These are phyloP conservation scores for Boletus pseudo-olivaceus DNA, from an alignment of 768 basidiomycete genomes.

Conservation along the genomic window DNA sequence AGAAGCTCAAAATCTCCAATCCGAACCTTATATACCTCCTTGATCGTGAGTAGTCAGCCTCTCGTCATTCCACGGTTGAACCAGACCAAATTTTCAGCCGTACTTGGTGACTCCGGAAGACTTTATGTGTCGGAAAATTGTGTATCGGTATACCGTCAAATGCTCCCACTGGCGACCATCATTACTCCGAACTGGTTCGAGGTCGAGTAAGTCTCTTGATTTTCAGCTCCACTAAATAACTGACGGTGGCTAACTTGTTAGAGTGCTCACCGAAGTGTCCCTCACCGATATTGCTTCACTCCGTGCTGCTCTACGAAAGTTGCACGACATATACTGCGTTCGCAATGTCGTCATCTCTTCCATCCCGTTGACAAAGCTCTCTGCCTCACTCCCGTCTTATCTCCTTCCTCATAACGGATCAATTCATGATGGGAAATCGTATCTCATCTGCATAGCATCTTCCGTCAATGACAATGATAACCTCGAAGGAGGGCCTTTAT, in stretches of 20 bases:
- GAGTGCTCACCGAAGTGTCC: constrained; percentile 69
- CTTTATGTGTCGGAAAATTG: constrained; percentile 88
- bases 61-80: background rate
- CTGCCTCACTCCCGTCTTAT: constrained; percentile 44
- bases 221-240: background rate
- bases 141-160: constrained; percentile 77
- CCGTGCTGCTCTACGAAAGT: constrained; percentile 58
- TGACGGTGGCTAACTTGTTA: constrained; percentile 27
- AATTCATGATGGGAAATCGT: constrained; percentile 31
- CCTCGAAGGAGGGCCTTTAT: constrained; percentile 18
- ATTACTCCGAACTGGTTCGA: constrained; percentile 99
- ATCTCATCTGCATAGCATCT: constrained; percentile 82
- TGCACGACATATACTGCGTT: constrained; percentile 75
- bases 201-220: constrained; percentile 63
- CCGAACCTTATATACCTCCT: constrained; percentile 78
- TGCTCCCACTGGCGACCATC: constrained; percentile 82
- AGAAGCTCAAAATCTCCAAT: constrained; percentile 53
- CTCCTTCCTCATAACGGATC: constrained; percentile 32
- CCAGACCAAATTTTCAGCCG: constrained; percentile 49
- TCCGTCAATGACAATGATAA: constrained; percentile 34
- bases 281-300: constrained; percentile 69
- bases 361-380: constrained; percentile 70
- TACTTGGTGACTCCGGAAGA: constrained; percentile 87
- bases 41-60: constrained; percentile 66
- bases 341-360: constrained; percentile 92